These are phyloP conservation scores for Termitomyces heimii DNA, from an alignment of 768 basidiomycete genomes.

Conservation along the genomic window DNA sequence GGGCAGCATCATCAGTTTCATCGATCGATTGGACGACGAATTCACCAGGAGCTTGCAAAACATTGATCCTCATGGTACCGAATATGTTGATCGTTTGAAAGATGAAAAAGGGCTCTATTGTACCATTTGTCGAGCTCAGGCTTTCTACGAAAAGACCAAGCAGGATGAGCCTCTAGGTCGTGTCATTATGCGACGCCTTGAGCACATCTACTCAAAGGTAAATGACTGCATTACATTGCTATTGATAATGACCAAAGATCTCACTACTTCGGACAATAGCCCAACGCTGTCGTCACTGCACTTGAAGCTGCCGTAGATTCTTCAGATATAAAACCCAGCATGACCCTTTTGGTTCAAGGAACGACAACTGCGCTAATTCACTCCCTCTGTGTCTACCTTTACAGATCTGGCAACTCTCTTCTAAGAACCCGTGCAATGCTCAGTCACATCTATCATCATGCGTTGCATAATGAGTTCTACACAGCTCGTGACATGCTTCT, in stretches of 20 bases:
- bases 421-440: slow-evolving; percentile 96
- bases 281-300: slow-evolving; percentile 87
- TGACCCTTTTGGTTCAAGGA: slow-evolving; percentile 49
- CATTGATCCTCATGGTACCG: slow-evolving; percentile 97
- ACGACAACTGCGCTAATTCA: slow-evolving; percentile 79
- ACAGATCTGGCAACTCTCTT: slow-evolving; percentile 86
- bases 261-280: slow-evolving; percentile 42
- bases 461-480: slow-evolving; percentile 94
- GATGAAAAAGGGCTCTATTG: slow-evolving; percentile 94
- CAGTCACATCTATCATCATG: slow-evolving; percentile 95
- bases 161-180: slow-evolving; percentile 78
- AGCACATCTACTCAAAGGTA: slow-evolving; percentile 98
- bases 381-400: slow-evolving; percentile 84
- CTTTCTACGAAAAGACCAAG: slow-evolving; percentile 79
- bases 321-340: slow-evolving; percentile 54
- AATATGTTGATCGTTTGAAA: slow-evolving; percentile 94
- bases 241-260: slow-evolving; percentile 1
- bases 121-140: slow-evolving; percentile 89
- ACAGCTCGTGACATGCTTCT: slow-evolving; percentile 96
- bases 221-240: slow-evolving; percentile 2
- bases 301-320: slow-evolving; percentile 68
- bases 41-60: slow-evolving; percentile 97
- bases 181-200: slow-evolving; percentile 90
- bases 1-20: slow-evolving; percentile 92
- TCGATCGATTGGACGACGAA: slow-evolving; percentile 96